Conservation (phyloP, 2,329 filamentous ascomycete genomes). For the Hymenoscyphus linearis region DNA sequence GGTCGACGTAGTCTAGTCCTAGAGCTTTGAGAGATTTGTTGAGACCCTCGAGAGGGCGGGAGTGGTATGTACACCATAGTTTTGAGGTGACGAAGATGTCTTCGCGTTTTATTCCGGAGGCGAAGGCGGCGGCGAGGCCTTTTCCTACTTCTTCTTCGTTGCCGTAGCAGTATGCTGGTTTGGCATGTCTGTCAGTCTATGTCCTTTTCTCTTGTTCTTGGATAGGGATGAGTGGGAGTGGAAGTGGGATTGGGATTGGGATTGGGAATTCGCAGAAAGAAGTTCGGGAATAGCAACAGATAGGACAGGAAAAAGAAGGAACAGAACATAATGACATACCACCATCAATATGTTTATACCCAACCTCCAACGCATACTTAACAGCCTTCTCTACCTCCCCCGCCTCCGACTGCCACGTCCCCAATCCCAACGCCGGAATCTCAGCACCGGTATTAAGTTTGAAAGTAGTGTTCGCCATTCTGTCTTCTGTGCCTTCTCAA, state of each 20-base stretch:
- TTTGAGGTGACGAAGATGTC: conserved; percentile 65
- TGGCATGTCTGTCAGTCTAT: too few species aligned
- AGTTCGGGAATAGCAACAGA: not conserved
- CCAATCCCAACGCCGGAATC: conserved; percentile 39
- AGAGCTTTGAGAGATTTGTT: conserved; percentile 68
- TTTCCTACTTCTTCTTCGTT: conserved; percentile 81
- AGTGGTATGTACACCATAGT: conserved; percentile 70
- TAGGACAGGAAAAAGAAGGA: not conserved
- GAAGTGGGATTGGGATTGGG: too few species aligned
- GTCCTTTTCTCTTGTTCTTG: too few species aligned
- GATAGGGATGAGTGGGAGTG: too few species aligned
- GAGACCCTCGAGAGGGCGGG: conserved; percentile 61
- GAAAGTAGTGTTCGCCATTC: conserved; percentile 28
- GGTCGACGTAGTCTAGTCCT: conserved; percentile 74
- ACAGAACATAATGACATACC: conserved; percentile 8
- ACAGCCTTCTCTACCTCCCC: conserved; percentile 39
- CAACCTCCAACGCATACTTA: conserved; percentile 37
- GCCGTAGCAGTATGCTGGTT: conserved; percentile 65
- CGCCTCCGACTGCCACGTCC: conserved; percentile 41
- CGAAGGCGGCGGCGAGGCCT: conserved; percentile 51
- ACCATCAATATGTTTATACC: conserved; percentile 49
- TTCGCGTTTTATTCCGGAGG: conserved; percentile 57
- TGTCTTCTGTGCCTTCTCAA: too few species aligned
- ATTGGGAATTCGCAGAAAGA: not conserved
- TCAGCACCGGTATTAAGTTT: conserved; percentile 35